Evolutionary conservation across 2,329 filamentous ascomycete species (phyloP).

Genomic region (Diaporthe capsici): DNA sequence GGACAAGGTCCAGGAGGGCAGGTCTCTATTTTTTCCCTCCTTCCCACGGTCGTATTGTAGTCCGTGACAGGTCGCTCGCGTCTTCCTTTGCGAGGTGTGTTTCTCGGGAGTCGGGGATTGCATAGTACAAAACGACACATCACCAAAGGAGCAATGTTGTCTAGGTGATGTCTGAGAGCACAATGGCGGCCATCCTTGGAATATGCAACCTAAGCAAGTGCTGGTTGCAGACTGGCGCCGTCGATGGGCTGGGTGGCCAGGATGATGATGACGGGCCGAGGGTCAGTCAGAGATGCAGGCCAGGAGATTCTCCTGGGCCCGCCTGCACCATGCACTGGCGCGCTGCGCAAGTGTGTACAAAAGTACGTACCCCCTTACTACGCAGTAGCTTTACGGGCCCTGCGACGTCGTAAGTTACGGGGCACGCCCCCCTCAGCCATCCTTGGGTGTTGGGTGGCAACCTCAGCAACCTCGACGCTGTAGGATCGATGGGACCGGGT

Average conservation of each 20-base stretch:
- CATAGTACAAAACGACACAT: conserved; percentile 23
- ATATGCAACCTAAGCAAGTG: conserved; percentile 31
- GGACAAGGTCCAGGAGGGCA: conserved; percentile 15
- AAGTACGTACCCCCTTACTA: conserved; percentile 22
- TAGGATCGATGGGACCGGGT: conserved; percentile 23
- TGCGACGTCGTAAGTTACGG: conserved; percentile 40
- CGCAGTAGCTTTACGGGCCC: conserved; percentile 33
- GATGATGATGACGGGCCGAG: conserved; percentile 26
- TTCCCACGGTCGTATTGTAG: not conserved
- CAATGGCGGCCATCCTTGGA: conserved; percentile 22
- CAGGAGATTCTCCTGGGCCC: conserved; percentile 34
- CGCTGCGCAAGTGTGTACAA: conserved; percentile 6
- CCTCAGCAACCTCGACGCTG: conserved; percentile 34
- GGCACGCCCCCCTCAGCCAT: conserved; percentile 32
- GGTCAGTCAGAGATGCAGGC: conserved; percentile 34
- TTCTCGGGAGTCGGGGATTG: conserved; percentile 27
- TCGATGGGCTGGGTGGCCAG: conserved; percentile 15
- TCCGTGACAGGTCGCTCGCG: not conserved
- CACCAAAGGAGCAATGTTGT: conserved; percentile 27
- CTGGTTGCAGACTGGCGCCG: conserved; percentile 26
- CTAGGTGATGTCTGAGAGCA: conserved; percentile 34
- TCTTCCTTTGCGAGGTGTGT: conserved; percentile 2
- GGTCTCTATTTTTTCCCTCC: not conserved
- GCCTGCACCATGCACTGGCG: conserved; percentile 25
- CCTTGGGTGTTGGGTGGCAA: conserved; percentile 28